Evolutionary conservation across 805 yeast genomes (phyloP), one percentile per base, ranked within the genome.

Genomic region (Spathaspora arborariae): DNA sequence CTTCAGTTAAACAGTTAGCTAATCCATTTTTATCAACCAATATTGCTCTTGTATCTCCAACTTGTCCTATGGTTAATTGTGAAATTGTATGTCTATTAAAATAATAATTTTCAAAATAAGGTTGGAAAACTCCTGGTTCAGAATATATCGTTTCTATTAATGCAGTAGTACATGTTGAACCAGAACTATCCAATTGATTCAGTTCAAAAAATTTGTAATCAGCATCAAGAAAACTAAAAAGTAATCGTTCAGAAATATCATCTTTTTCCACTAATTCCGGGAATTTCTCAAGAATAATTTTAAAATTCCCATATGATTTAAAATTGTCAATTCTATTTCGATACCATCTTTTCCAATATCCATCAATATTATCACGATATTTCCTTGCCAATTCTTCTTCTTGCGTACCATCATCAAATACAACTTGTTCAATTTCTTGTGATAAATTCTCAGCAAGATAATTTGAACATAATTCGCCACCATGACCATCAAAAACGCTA

Each of bases 401-500:
- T 5, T 49, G 51, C 55, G 57, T 76, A 64, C 46, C 67, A 30
- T 48, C 46, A 4, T 39, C 9, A n/a, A 20, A 2, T 5, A 51
- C 43, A 30, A 59, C 57, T 44, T 62, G 58, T 81, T 96, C 59
- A 78, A 79, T 56, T 63, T 74, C 53, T 58, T 60, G 46, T 74
- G 81, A 53, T 24, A 94, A 70, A 45, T 81, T 70, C 2, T 72
- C 64, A 18, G 74, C 67, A 10, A 91, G 68, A 56, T 76, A 85
- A 20, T 70, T 74, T 40, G 90, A 75, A 56, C 96, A 88, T 45
- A 83, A 82, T 20, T 73, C 75, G 19, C 96, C 96, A 6, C 98
- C 99, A 66, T 94, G 99, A 8, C 99, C 99, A 66, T 94, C 99
- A 63, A 87, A 90, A 1, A 94, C 76, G 40, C 81, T 80, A 56